Percentiles rank a stretch among this genome's conserved stretches.
Evolutionary conservation across 1,139 yeast species (phyloP).

Genomic region (Geotrichum klebahnii): DNA sequence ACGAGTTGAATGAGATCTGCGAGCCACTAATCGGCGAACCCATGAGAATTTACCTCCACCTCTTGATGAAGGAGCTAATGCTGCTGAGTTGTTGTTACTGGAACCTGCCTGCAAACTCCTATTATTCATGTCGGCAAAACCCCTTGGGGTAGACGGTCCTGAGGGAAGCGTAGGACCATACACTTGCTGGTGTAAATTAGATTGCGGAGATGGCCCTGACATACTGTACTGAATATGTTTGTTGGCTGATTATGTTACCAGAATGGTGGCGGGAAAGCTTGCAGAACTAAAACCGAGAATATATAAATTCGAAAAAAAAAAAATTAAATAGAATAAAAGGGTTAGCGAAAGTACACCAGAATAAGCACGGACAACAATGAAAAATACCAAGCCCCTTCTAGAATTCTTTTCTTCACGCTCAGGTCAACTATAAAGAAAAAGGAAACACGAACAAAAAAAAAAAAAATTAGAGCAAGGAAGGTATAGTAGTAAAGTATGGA

Average conservation of each 20-base stretch:
- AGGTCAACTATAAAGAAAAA: no score
- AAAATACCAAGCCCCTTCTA: no score
- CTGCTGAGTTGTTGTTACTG: background rate
- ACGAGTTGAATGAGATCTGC: slow-evolving; percentile 13
- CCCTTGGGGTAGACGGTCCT: background rate
- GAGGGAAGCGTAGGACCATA: slow-evolving; percentile 1
- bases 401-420: no score
- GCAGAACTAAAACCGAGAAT: no score
- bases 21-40: slow-evolving; percentile 23
- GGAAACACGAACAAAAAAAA: no score
- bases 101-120: background rate
- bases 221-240: background rate
- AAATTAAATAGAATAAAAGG: no score
- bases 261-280: no score
- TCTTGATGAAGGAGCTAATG: slow-evolving; percentile 3
- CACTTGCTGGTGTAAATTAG: background rate
- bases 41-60: slow-evolving; percentile 22
- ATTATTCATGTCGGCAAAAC: background rate
- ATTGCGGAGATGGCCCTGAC: background rate
- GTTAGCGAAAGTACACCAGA: no score
- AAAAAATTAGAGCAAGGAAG: no score
- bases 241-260: background rate
- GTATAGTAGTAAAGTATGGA: no score
- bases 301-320: no score
- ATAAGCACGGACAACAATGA: no score